Percentiles rank a stretch among this genome's conserved stretches.
These are phyloP conservation scores for Jimgerdemannia flammicorona DNA, from an alignment of 192 early-diverging fungal genomes.

Conservation along the genomic window DNA sequence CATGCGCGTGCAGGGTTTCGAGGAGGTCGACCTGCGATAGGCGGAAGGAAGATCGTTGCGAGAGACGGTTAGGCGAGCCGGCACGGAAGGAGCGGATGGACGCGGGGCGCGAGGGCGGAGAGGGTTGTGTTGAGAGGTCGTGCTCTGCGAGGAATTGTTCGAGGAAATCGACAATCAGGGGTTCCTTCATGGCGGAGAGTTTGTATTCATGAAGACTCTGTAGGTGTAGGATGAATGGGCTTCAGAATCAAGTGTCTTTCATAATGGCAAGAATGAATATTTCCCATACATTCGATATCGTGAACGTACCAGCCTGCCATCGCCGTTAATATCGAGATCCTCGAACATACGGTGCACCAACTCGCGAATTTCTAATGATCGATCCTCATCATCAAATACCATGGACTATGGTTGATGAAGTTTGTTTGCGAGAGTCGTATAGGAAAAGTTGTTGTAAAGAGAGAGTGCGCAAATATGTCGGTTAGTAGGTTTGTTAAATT, in stretches of 20 bases:
- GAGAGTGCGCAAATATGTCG: too few relatives aligned
- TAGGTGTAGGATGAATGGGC: background rate
- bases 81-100: conserved; percentile 14
- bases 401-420: conserved; percentile 11
- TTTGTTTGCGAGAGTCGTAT: background rate
- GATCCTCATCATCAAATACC: conserved; percentile 60
- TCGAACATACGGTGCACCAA: conserved; percentile 72
- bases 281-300: conserved; percentile 1
- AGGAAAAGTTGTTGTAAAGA: too few relatives aligned
- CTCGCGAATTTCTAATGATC: conserved; percentile 56
- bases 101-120: conserved; percentile 23
- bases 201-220: conserved; percentile 74
- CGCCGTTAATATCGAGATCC: conserved; percentile 76
- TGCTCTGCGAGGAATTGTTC: conserved; percentile 68
- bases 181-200: conserved; percentile 75
- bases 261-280: background rate
- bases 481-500: too few relatives aligned
- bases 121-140: conserved; percentile 23
- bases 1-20: background rate
- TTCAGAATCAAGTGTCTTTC: conserved; percentile 1
- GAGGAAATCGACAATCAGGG: conserved; percentile 71
- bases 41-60: background rate
- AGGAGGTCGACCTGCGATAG: background rate
- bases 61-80: background rate
- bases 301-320: conserved; percentile 62